Base-by-base conservation (phyloP, 768 basidiomycete genomes). In the Rhizopogon vulgaris region DNA sequence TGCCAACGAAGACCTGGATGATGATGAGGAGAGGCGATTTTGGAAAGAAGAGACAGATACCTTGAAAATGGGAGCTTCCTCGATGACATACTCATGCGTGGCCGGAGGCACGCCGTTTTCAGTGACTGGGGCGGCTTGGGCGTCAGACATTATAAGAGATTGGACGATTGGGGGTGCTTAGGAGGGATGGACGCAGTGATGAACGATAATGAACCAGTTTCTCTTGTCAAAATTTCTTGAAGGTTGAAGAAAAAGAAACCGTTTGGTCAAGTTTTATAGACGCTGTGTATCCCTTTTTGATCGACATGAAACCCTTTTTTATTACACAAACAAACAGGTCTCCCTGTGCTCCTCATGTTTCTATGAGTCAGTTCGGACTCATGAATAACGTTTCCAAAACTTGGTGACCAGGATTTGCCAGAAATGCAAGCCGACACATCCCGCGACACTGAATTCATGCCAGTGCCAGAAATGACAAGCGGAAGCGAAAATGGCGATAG, bases 51-150 rank as follows among this genome's bases (percentile, higher is more conserved):
- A 45, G 32, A 32, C 34, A 46, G 12, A 24, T 62, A 88, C 89
- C 82, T 91, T 92, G 85, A 84, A 86, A 69, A 80, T 83, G 66
- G 83, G 81, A 60, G 77, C 75, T 78, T 88, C 85, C 72, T 88
- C 82, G 72, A 77, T 70, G 66, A 67, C 65, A 58, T 69, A 69
- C 63, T 82, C 83, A 75, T 87, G 86, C 75, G 81, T 70, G 80
- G 75, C 79, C 76, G 83, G 82, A 82, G 83, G 78, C 79, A 77
- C 86, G 85, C 89, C 89, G 72, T 87, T 87, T 75, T 86, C 83
- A 53, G 80, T 79, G 73, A 86, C 83, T 72, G 73, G 77, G 79
- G 87, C 85, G 84, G 85, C 84, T 77, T 82, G 86, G 86, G 87
- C 89, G 69, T 90, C 87, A 77, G 90, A 91, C 89, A 91, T 91